These are phyloP conservation scores for Cerioporus squamosus DNA, from an alignment of 1,284 basidiomycete genomes.

Conservation along the genomic window DNA sequence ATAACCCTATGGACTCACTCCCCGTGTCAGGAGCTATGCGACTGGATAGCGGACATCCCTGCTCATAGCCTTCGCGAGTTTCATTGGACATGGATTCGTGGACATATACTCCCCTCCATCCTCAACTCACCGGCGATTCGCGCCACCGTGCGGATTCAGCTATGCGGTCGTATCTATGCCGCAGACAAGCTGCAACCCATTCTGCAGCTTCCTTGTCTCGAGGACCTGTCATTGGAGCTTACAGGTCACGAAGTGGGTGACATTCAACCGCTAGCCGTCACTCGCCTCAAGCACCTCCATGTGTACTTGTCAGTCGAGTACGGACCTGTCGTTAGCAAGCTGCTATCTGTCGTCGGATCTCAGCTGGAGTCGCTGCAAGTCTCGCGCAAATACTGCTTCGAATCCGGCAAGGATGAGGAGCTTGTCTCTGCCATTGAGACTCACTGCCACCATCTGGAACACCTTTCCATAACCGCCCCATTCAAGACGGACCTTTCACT, in stretches of 20 bases:
- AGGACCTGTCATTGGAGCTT: conserved; percentile 10
- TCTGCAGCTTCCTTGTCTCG: conserved; percentile 9
- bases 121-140: conserved; percentile 6
- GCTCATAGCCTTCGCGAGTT: conserved; percentile 5
- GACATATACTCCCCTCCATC: conserved; percentile 6
- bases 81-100: conserved; percentile 13
- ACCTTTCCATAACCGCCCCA: not conserved
- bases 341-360: conserved; percentile 7
- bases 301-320: conserved; percentile 3
- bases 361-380: conserved; percentile 8
- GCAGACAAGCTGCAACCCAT: conserved; percentile 2
- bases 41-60: conserved; percentile 11
- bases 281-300: not conserved
- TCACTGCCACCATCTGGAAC: conserved; percentile 6
- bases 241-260: conserved; percentile 12
- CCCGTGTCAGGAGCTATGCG: conserved; percentile 9
- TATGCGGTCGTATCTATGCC: conserved; percentile 10
- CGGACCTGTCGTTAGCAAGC: not conserved
- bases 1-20: conserved; percentile 16
- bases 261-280: not conserved
- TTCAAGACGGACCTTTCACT: not conserved
- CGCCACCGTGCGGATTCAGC: not conserved
- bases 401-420: not conserved
- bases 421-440: conserved; percentile 9
- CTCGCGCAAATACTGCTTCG: not conserved